A percentile compares a stretch with the other conserved stretches of the same genome.
phyloP scores from a whole-genome alignment of 2,329 filamentous ascomycete species.

The Dendrostoma leiphaemia region DNA sequence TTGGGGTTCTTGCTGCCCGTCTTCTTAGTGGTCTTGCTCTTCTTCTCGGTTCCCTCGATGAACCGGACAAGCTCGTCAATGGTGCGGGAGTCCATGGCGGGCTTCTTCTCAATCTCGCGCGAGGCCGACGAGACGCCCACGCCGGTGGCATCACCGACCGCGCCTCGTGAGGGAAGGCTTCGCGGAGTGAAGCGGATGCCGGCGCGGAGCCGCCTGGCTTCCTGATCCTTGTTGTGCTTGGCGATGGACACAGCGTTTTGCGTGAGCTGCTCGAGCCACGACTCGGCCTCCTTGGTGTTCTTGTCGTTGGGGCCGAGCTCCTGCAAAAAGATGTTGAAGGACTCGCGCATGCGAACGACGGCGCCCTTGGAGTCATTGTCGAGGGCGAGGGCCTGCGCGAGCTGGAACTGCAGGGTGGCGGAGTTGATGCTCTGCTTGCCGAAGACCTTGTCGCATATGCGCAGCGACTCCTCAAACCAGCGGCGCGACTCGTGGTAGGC shows the following conservation, averaged over 20 bases:
- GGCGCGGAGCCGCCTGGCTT: slow-evolving; percentile 70
- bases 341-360: slow-evolving; percentile 91
- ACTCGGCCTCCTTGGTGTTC: slow-evolving; percentile 97
- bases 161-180: slow-evolving; percentile 45
- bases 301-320: slow-evolving; percentile 87
- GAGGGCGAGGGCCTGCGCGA: slow-evolving; percentile 91
- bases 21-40: slow-evolving; percentile 38
- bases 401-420: slow-evolving; percentile 93
- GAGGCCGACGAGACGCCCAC: slow-evolving; percentile 24
- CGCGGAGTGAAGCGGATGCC: slow-evolving; percentile 67
- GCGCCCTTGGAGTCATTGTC: slow-evolving; percentile 92
- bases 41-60: slow-evolving; percentile 74
- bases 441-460: slow-evolving; percentile 85
- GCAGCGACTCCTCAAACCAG: slow-evolving; percentile 94
- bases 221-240: slow-evolving; percentile 86
- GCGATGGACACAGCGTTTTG: slow-evolving; percentile 93
- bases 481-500: slow-evolving; percentile 90
- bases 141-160: slow-evolving; percentile 44
- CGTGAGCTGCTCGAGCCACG: slow-evolving; percentile 93
- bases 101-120: slow-evolving; percentile 21
- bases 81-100: slow-evolving; percentile 69
- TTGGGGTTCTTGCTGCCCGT: slow-evolving; percentile 51
- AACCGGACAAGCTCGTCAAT: slow-evolving; percentile 93
- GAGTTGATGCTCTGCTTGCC: slow-evolving; percentile 89
- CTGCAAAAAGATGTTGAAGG: slow-evolving; percentile 89